phyloP scores from a whole-genome alignment of 2,329 filamentous ascomycete genomes.

The Fusarium equiseti region DNA sequence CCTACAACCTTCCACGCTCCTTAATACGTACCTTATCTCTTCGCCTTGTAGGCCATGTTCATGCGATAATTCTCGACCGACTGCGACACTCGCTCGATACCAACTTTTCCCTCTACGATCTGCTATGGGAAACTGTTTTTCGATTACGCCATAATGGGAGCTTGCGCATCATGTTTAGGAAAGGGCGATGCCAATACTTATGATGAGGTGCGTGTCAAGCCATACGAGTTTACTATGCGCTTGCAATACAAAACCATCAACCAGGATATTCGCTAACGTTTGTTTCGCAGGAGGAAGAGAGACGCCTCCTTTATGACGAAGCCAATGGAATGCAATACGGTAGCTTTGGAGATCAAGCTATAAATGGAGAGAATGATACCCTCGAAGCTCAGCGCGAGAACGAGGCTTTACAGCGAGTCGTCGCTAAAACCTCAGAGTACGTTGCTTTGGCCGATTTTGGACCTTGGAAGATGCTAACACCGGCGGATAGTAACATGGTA shows the following conservation, averaged over 20 bases:
- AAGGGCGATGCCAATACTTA: slow-evolving; percentile 62
- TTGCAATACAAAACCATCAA: not conserved
- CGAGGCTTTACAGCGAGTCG: slow-evolving; percentile 73
- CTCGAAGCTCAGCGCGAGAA: slow-evolving; percentile 73
- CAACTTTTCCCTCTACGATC: slow-evolving; percentile 9
- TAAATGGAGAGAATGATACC: slow-evolving; percentile 68
- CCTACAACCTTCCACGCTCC: slow-evolving; percentile 36
- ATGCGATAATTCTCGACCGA: slow-evolving; percentile 3
- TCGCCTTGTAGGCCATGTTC: slow-evolving; percentile 8
- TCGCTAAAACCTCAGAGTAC: slow-evolving; percentile 74
- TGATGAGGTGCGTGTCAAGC: slow-evolving; percentile 62
- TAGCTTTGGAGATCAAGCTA: slow-evolving; percentile 69
- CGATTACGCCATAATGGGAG: slow-evolving; percentile 62
- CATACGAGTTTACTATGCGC: not conserved
- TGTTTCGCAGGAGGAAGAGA: slow-evolving; percentile 65
- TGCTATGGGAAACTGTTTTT: slow-evolving; percentile 42
- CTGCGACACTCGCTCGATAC: slow-evolving; percentile 14
- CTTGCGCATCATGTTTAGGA: slow-evolving; percentile 72
- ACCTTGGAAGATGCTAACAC: slow-evolving; percentile 18
- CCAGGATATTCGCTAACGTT: slow-evolving; percentile 14
- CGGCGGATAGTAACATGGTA: slow-evolving; percentile 68
- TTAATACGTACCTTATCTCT: slow-evolving; percentile 4
- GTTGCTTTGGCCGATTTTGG: slow-evolving; percentile 34
- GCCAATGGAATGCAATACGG: slow-evolving; percentile 70
- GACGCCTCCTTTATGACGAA: slow-evolving; percentile 71